Percentiles rank a stretch among this genome's conserved stretches.
Evolutionary conservation across 1,284 basidiomycete species (phyloP).

Genomic region (Coniferiporia sulphurascens): DNA sequence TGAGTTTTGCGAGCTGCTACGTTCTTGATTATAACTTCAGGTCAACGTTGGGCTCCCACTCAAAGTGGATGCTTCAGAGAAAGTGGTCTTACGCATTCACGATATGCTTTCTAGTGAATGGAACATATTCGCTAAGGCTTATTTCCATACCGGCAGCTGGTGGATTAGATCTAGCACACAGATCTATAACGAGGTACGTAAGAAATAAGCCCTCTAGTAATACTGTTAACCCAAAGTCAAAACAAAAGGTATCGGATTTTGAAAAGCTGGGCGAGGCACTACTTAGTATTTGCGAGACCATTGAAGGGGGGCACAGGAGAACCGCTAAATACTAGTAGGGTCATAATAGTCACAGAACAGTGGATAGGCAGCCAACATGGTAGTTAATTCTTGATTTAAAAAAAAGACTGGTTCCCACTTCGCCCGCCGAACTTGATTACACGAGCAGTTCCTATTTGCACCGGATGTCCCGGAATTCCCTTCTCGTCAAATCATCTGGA

Average conservation of each 20-base stretch:
- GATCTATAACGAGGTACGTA: conserved; percentile 67
- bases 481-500: too few species aligned
- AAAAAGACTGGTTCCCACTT: too few species aligned
- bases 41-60: conserved; percentile 56
- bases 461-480: too few species aligned
- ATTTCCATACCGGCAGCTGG: conserved; percentile 59
- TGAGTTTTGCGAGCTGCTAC: too few species aligned
- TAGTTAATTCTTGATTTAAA: too few species aligned
- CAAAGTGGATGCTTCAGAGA: conserved; percentile 24
- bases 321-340: too few species aligned
- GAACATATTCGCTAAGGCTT: conserved; percentile 41
- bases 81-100: conserved; percentile 33
- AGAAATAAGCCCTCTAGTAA: not conserved
- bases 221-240: not conserved
- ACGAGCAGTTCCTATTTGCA: too few species aligned
- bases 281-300: conserved; percentile 34
- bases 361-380: too few species aligned
- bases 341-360: too few species aligned
- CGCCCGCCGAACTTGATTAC: too few species aligned
- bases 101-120: conserved; percentile 37
- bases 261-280: conserved; percentile 42
- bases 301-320: conserved; percentile 12
- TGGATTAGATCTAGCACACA: conserved; percentile 71
- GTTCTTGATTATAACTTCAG: conserved; percentile 28
- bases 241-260: conserved; percentile 46